A percentile compares a stretch with the other conserved stretches of the same genome.
phyloP scores from a whole-genome alignment of 2,329 filamentous ascomycete species.

The Pseudogymnoascus sp. region DNA sequence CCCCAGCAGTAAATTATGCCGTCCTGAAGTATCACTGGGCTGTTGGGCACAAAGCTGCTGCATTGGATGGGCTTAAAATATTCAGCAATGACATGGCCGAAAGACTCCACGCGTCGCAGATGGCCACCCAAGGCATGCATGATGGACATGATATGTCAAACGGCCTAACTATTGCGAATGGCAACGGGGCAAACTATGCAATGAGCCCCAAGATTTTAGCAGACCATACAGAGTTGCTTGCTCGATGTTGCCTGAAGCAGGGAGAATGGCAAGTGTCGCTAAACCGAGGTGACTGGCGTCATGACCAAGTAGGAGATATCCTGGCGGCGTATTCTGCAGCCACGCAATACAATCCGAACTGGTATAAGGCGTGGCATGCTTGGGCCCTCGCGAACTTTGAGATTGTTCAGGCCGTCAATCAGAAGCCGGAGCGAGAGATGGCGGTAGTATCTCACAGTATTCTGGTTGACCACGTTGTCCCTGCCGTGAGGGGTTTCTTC shows the following conservation, averaged over 20 bases:
- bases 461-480: conserved; percentile 82
- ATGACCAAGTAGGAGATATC: conserved; percentile 79
- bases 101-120: conserved; percentile 24
- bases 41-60: conserved; percentile 59
- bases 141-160: conserved; percentile 29
- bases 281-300: conserved; percentile 82
- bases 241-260: conserved; percentile 92
- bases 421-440: conserved; percentile 20
- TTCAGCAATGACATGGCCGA: conserved; percentile 54
- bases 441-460: conserved; percentile 53
- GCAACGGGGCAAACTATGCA: conserved; percentile 38
- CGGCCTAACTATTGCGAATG: conserved; percentile 13
- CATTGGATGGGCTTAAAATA: conserved; percentile 50
- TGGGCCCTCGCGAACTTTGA: conserved; percentile 99
- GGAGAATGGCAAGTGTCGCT: conserved; percentile 91
- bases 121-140: conserved; percentile 22
- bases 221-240: conserved; percentile 66
- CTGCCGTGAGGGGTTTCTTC: conserved; percentile 93
- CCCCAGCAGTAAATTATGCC: conserved; percentile 85
- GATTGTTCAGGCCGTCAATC: conserved; percentile 72
- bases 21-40: conserved; percentile 97
- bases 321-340: conserved; percentile 85
- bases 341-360: conserved; percentile 86
- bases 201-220: conserved; percentile 39
- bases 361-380: conserved; percentile 99